phyloP scores from a whole-genome alignment of 768 basidiomycete species.

The Lactarius hatsudake region DNA sequence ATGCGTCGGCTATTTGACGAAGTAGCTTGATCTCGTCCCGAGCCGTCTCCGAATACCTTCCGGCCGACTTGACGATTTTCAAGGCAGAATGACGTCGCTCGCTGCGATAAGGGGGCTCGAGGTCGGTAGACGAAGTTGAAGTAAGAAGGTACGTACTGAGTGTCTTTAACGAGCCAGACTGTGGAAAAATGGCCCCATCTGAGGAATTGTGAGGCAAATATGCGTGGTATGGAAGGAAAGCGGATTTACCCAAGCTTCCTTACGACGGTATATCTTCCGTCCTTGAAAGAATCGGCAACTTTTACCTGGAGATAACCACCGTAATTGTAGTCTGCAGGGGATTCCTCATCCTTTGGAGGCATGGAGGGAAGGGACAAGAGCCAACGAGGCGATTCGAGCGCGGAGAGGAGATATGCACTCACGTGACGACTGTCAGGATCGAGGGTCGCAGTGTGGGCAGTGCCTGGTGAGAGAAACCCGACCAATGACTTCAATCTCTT shows the following conservation, averaged over 20 bases:
- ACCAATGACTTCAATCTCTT: conserved; percentile 30
- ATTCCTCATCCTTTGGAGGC: conserved; percentile 73
- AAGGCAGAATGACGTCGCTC: conserved; percentile 78
- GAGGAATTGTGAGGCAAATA: conserved; percentile 26
- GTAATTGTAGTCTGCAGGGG: conserved; percentile 77
- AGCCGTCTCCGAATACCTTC: conserved; percentile 94
- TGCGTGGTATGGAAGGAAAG: conserved; percentile 9
- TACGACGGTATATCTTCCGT: conserved; percentile 79
- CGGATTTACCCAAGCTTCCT: conserved; percentile 79
- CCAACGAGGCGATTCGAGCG: background rate
- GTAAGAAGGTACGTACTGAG: conserved; percentile 49
- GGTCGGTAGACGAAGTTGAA: background rate
- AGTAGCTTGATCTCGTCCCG: conserved; percentile 94
- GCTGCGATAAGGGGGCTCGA: conserved; percentile 38
- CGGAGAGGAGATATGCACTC: background rate
- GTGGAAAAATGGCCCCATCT: conserved; percentile 97
- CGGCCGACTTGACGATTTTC: conserved; percentile 93
- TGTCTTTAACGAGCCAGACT: conserved; percentile 86
- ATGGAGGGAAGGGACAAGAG: conserved; percentile 50
- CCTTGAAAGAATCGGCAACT: conserved; percentile 79
- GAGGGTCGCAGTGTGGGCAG: background rate
- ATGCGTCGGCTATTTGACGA: conserved; percentile 66
- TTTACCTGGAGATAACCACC: conserved; percentile 66
- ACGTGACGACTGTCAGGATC: background rate
- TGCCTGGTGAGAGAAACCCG: background rate